phyloP scores from a whole-genome alignment of 441 rosid species.

The Erodium texanum region DNA sequence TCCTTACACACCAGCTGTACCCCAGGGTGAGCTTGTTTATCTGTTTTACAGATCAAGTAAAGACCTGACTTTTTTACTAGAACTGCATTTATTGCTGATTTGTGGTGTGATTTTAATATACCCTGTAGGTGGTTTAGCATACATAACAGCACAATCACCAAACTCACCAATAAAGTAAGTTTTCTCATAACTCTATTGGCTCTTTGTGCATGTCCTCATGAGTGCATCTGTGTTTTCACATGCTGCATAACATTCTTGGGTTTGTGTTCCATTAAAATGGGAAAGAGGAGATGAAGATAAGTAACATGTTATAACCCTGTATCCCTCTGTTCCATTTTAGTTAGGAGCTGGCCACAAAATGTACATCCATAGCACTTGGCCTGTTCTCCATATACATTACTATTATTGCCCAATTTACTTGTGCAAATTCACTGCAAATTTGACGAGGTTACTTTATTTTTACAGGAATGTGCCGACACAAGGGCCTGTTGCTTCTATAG shows the following conservation, averaged over 20 bases:
- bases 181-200: not conserved
- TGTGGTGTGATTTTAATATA: not conserved
- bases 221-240: no score
- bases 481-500: conserved; percentile 60
- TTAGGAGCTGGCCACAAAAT: no score
- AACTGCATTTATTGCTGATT: conserved; percentile 10
- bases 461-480: conserved; percentile 56
- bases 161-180: conserved; percentile 62
- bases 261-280: no score
- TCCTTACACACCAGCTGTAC: conserved; percentile 37
- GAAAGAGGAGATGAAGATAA: no score
- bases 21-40: conserved; percentile 40
- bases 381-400: no score
- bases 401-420: no score
- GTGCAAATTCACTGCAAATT: not conserved
- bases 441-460: not conserved
- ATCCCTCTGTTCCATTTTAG: no score
- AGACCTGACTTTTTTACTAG: not conserved
- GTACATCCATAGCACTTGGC: no score
- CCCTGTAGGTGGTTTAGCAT: conserved; percentile 62
- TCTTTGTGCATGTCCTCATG: no score
- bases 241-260: no score
- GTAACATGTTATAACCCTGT: no score
- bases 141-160: conserved; percentile 49
- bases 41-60: not conserved